Conservation (phyloP, 345 rosid genomes). For the Syzygium aqueum region DNA sequence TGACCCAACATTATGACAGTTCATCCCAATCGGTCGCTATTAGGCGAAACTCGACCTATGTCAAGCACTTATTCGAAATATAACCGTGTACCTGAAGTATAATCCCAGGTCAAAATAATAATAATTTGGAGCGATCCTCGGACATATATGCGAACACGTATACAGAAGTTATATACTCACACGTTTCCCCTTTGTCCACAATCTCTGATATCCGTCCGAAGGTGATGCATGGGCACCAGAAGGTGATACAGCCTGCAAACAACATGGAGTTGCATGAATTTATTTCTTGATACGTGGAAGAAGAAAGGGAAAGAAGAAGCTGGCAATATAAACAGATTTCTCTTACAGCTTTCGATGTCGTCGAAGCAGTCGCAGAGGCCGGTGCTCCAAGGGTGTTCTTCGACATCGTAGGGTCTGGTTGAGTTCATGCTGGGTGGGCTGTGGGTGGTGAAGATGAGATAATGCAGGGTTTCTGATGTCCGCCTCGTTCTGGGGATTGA, state of each 20-base stretch:
- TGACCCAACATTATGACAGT: neutral
- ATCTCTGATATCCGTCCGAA: slow-evolving; percentile 28
- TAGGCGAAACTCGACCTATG: neutral
- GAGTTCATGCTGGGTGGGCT: neutral
- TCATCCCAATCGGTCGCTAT: neutral
- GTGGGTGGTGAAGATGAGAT: neutral
- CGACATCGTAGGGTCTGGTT: neutral
- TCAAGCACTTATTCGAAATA: neutral
- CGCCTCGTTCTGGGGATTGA: neutral
- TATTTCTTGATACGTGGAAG: accelerated
- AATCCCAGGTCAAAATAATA: neutral
- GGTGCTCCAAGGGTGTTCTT: slow-evolving; percentile 16
- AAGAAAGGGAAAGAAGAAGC: neutral
- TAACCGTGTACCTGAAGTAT: neutral
- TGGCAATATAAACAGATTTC: neutral
- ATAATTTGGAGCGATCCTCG: neutral
- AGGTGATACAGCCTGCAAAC: slow-evolving; percentile 23
- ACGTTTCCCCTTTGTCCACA: slow-evolving; percentile 16
- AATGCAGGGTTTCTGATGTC: neutral
- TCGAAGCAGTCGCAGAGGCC: slow-evolving; percentile 29
- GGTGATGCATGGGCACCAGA: slow-evolving; percentile 30
- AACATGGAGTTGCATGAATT: neutral
- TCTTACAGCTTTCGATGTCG: slow-evolving; percentile 23
- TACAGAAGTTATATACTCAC: slow-evolving; percentile 1
- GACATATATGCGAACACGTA: neutral